A percentile compares a stretch with the other conserved stretches of the same genome.
Conservation (phyloP, 306 rosid genomes). For the Datisca glomerata region DNA sequence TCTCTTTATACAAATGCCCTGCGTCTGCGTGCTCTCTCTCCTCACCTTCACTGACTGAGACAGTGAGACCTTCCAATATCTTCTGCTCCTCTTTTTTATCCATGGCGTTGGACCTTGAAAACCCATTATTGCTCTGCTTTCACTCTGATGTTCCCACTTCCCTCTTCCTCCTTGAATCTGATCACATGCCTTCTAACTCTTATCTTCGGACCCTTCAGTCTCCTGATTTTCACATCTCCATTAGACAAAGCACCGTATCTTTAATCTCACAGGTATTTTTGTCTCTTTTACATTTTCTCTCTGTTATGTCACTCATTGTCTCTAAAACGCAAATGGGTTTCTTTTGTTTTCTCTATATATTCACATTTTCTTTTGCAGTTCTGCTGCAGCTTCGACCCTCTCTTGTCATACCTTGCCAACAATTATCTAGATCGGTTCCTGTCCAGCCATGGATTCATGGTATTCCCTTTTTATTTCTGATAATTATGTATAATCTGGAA, state of each 20-base stretch:
- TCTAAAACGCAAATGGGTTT: not conserved
- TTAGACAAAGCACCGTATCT: conserved; percentile 44
- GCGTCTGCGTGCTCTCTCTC: conserved; percentile 5
- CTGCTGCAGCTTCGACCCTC: conserved; percentile 44
- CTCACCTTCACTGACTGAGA: conserved; percentile 12
- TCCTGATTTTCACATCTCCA: conserved; percentile 28
- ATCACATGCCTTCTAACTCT: conserved; percentile 56
- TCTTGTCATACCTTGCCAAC: conserved; percentile 60
- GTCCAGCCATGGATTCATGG: conserved; percentile 51
- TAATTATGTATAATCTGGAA: not conserved
- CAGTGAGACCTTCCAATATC: not conserved
- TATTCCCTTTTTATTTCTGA: conserved; percentile 12
- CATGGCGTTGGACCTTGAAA: conserved; percentile 90
- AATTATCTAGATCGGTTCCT: conserved; percentile 85
- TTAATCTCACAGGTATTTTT: conserved; percentile 76
- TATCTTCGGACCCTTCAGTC: conserved; percentile 45
- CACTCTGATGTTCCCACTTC: conserved; percentile 29
- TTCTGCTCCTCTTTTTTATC: not conserved
- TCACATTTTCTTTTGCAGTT: conserved; percentile 25
- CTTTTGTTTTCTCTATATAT: not conserved
- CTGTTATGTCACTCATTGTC: not conserved
- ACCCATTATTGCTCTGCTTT: conserved; percentile 47
- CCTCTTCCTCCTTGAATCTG: conserved; percentile 60
- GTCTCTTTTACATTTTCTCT: no score
- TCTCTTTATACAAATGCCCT: conserved; percentile 24